Evolutionary conservation across 2,329 filamentous ascomycete genomes (phyloP).

Genomic region (Lachnellula cervina): DNA sequence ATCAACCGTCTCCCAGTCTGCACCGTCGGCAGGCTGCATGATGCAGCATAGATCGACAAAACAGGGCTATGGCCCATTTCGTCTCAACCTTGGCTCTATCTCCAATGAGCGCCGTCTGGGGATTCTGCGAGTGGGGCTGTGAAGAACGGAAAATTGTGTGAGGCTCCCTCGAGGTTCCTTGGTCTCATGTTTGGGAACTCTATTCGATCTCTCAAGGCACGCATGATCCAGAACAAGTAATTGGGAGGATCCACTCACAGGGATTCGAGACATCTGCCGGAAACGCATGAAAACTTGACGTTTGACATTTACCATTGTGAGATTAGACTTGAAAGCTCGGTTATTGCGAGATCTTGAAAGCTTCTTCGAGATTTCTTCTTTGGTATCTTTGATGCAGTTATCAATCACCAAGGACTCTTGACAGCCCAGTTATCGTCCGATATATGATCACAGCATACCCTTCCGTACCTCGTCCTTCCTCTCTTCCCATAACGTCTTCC

Average conservation of each 20-base stretch:
- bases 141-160: not conserved
- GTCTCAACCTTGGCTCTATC: constrained; percentile 21
- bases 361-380: constrained; percentile 16
- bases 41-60: constrained; percentile 17
- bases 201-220: constrained; percentile 14
- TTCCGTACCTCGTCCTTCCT: constrained; percentile 81
- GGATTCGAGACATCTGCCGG: constrained; percentile 15
- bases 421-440: constrained; percentile 13
- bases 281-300: constrained; percentile 22
- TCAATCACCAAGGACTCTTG: constrained; percentile 5
- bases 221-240: constrained; percentile 19
- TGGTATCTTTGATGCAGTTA: not conserved
- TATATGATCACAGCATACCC: constrained; percentile 71
- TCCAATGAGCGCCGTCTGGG: constrained; percentile 3
- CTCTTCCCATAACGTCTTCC: constrained; percentile 98
- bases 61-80: constrained; percentile 16
- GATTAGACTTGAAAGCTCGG: constrained; percentile 10
- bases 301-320: constrained; percentile 21
- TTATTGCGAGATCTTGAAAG: not conserved
- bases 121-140: constrained; percentile 2
- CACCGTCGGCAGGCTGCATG: constrained; percentile 21
- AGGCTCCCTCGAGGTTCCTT: not conserved
- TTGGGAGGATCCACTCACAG: constrained; percentile 10
- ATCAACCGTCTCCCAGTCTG: not conserved
- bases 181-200: constrained; percentile 9